Evolutionary conservation across 2,329 filamentous ascomycete species (phyloP), one percentile per base, ranked within the genome.

Genomic region (Epichloe gansuensis): DNA sequence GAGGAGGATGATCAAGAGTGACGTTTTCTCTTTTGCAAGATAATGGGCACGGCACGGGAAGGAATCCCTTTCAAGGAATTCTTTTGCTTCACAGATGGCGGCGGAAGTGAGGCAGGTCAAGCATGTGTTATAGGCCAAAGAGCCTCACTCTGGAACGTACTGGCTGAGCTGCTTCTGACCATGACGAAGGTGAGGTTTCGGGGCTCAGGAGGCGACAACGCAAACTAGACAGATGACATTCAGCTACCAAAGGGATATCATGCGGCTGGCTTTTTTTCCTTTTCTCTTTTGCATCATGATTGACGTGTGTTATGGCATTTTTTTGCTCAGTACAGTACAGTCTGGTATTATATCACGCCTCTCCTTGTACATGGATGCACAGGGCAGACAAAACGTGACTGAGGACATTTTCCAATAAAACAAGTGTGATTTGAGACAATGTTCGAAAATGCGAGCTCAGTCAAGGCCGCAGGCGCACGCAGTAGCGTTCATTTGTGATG

Each of bases 241-340:
- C 64, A 66, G 64, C 64, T 65, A 63, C 58, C 62, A 60, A 59
- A 63, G 65, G 68, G 62, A 66, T 65, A 64, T 64, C 60, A 62
- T 63, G 65, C 63, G 64, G 62, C 62, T 66, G 64, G 66, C 59
- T 61, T 67, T 67, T 67, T 65, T 63, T 37, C 12, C 15, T 45
- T 48, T 28, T 34, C 35, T 31, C 34, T 50, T 64, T 69, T 65
- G 63, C 67, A 67, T 68, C 59, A 58, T 31, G 31, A 31, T 67
- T 58, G 58, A 61, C 39, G 53, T 58, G 59, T 66, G 60, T 57
- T 57, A 57, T 57, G 54, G 57, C 59, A 62, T 61, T 54, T 17
- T 31, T 17, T 21, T 38, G 15, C 39, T 54, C 54, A 58, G 56
- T 31, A 49, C 54, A 58, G 56, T 31, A 49, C 15, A 42, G 13